Percentiles rank a stretch among this genome's conserved stretches.
Conservation (phyloP, 495 filamentous ascomycete species). For the Aspergillus asperescens region DNA sequence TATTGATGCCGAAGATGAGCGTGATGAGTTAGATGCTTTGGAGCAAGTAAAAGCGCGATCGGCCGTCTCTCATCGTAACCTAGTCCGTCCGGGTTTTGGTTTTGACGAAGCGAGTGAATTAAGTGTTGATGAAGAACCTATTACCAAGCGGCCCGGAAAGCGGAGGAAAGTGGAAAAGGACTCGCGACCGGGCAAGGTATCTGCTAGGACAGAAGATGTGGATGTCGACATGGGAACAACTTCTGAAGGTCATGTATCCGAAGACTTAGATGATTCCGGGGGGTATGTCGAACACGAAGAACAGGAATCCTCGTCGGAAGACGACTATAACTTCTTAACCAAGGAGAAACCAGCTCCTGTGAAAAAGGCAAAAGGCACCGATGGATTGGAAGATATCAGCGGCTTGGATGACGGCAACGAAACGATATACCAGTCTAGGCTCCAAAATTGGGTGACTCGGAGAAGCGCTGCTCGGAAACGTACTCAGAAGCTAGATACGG, state of each 20-base stretch:
- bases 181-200: not conserved
- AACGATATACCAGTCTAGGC: constrained; percentile 67
- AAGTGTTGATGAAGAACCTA: constrained; percentile 16
- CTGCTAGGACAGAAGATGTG: constrained; percentile 3
- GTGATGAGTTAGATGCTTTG: constrained; percentile 53
- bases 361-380: constrained; percentile 38
- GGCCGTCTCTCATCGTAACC: constrained; percentile 69
- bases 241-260: constrained; percentile 39
- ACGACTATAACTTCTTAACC: constrained; percentile 33
- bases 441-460: constrained; percentile 66
- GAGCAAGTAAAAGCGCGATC: constrained; percentile 38
- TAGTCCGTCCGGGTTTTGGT: constrained; percentile 76
- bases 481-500: constrained; percentile 18
- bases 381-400: constrained; percentile 60
- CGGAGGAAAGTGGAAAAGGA: constrained; percentile 30
- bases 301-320: constrained; percentile 27
- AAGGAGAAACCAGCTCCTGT: constrained; percentile 28
- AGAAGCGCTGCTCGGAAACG: constrained; percentile 61
- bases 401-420: constrained; percentile 91
- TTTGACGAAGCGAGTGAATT: constrained; percentile 39
- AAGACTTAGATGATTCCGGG: constrained; percentile 41
- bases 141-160: constrained; percentile 33
- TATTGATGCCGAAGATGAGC: constrained; percentile 66
- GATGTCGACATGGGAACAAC: constrained; percentile 25
- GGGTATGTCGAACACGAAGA: constrained; percentile 37